Conservation (phyloP, 2,329 filamentous ascomycete genomes). For the Ophiostoma triangulosporum region DNA sequence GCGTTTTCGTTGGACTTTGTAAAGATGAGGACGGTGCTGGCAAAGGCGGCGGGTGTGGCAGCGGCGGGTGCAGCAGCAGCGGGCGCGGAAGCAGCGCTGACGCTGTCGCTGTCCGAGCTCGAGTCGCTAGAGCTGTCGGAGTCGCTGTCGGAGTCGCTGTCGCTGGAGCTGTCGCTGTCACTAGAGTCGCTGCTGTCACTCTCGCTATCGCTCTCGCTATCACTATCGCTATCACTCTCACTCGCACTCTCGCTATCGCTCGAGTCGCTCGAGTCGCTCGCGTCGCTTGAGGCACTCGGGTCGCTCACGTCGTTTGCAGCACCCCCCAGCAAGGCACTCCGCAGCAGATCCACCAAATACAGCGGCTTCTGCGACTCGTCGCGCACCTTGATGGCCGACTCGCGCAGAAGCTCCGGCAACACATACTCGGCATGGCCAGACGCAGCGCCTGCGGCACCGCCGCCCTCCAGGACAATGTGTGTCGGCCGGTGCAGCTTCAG, state of each 20-base stretch:
- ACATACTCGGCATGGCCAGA: constrained; percentile 21
- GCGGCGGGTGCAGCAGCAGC: background rate
- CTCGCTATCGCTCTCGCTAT: constrained; percentile 11
- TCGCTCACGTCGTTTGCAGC: no score
- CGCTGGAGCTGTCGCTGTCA: constrained; percentile 14
- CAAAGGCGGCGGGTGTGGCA: constrained; percentile 12
- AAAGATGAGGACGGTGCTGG: constrained; percentile 58
- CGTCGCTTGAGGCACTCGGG: background rate
- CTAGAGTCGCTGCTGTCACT: constrained; percentile 7
- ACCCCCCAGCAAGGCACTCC: constrained; percentile 33
- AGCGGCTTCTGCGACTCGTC: constrained; percentile 65
- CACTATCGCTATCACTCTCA: background rate
- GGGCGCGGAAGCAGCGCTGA: background rate
- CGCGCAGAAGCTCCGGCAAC: constrained; percentile 49
- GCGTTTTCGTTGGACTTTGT: constrained; percentile 83
- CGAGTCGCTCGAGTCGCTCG: background rate
- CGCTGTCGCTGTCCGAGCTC: background rate
- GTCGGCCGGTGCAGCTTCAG: constrained; percentile 61
- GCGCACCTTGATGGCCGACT: constrained; percentile 54
- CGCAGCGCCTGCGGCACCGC: constrained; percentile 6
- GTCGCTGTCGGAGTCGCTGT: background rate
- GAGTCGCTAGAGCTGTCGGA: background rate
- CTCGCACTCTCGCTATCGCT: background rate
- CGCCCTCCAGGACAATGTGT: constrained; percentile 59
- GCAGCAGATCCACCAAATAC: constrained; percentile 67